Base-by-base conservation (phyloP, 1,139 yeast genomes). In the Saccharomyces hybrid region DNA sequence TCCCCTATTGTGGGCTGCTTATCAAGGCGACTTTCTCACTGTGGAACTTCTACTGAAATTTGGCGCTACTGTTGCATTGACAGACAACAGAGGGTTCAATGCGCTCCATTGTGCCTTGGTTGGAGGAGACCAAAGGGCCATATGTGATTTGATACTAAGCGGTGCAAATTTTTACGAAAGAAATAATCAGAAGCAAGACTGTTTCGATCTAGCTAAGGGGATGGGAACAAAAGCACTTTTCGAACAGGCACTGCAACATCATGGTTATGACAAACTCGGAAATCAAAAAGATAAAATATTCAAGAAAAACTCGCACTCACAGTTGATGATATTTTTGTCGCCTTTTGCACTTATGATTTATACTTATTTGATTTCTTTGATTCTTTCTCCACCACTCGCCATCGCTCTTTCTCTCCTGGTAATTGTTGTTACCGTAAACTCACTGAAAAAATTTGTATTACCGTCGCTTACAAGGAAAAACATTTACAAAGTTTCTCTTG, bases 1-100 rank as follows among this genome's bases (percentile, higher is more conserved):
- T 0, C 75, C 88, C 0, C 74, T 89, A 50, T 96, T 88, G 67
- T 88, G 97, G 96, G 97, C 97, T 0, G 88, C 95, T 1, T 88
- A 88, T 67, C 97, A 90, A 66, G 96, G 96, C 9, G 97, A 90
- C 64, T 77, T 83, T 0, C 74, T 86, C 44, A 78, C 85, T 4
- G 88, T 88, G 1, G 86, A 86, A 56, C 81, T 83, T 1, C 74
- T 89, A 51, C 66, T 89, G 50, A 77, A 79, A 57, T 80, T 82
- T 68, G 93, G 95, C 6, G 95, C 96, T 0, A 81, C 82, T 62
- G 80, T 84, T 2, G 72, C 78, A 49, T 67, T 76, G 38, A 71
- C 72, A 1, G 97, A 90, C 66, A 74, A 78, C 29, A 76, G 81
- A 14, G 84, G 88, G 4, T 86, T 88, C 65, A 80, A 83, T 5